phyloP scores from a whole-genome alignment of 1,139 yeast genomes.

The Debaryomyces subglobosus region DNA sequence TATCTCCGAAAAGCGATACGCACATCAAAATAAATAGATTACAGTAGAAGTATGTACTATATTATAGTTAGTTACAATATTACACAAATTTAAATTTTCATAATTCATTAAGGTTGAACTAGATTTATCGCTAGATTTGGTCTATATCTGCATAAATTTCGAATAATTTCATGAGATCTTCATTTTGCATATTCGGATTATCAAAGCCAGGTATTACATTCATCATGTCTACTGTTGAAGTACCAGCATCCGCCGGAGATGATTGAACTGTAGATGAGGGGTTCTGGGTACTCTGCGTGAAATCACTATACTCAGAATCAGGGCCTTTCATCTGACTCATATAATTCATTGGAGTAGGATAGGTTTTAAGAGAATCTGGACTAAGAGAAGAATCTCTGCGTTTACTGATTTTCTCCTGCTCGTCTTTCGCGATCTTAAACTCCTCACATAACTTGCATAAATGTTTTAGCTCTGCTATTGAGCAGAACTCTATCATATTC shows the following conservation, averaged over 20 bases:
- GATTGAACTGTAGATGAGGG: slow-evolving; percentile 2
- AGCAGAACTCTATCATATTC: slow-evolving; percentile 44
- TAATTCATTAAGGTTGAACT: neutral
- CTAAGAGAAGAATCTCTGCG: neutral
- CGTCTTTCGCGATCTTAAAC: slow-evolving; percentile 43
- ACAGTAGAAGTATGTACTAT: neutral
- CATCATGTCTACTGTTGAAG: slow-evolving; percentile 58
- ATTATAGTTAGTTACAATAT: no score
- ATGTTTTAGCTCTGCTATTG: slow-evolving; percentile 39
- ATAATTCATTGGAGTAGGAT: slow-evolving; percentile 1
- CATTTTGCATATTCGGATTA: slow-evolving; percentile 25
- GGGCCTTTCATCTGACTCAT: neutral
- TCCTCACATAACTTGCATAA: slow-evolving; percentile 45
- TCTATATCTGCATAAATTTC: slow-evolving; percentile 43
- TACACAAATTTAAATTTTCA: neutral
- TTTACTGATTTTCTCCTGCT: slow-evolving; percentile 24
- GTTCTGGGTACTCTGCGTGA: neutral
- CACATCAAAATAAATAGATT: neutral
- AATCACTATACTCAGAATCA: slow-evolving; percentile 1
- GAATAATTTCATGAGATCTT: slow-evolving; percentile 42
- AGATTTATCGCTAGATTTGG: neutral
- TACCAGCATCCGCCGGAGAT: slow-evolving; percentile 18
- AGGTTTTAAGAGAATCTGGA: slow-evolving; percentile 1
- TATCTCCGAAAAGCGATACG: neutral
- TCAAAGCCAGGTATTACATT: slow-evolving; percentile 61